phyloP scores from a whole-genome alignment of 495 filamentous ascomycete species.

The Penicillium canariense region DNA sequence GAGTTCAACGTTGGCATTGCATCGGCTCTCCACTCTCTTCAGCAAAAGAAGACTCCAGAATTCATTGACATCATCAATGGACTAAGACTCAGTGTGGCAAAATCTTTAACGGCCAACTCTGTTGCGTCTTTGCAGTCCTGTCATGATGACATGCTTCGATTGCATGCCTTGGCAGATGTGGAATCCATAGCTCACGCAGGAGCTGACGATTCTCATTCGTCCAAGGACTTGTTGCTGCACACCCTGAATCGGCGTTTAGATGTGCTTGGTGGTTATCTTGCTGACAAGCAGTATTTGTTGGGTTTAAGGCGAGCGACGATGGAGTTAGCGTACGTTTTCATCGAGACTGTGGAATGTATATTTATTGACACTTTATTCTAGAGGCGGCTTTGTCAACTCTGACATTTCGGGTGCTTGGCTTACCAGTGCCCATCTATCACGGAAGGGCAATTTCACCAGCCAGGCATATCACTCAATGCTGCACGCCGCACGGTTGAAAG shows the following conservation, averaged over 20 bases:
- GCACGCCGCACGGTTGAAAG: constrained; percentile 79
- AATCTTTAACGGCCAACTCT: constrained; percentile 66
- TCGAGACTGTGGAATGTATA: not conserved
- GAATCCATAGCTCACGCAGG: constrained; percentile 67
- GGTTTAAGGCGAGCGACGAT: constrained; percentile 82
- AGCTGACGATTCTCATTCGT: constrained; percentile 30
- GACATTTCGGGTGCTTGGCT: constrained; percentile 86
- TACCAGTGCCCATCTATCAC: constrained; percentile 76
- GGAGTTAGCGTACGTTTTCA: constrained; percentile 53
- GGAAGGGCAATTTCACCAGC: constrained; percentile 76
- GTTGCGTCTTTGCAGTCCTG: constrained; percentile 77
- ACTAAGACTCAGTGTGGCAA: constrained; percentile 67
- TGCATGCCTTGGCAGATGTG: constrained; percentile 85
- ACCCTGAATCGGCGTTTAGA: constrained; percentile 74
- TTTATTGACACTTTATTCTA: constrained; percentile 22
- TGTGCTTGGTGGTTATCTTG: constrained; percentile 77
- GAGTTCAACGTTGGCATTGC: constrained; percentile 85
- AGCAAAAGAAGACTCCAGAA: constrained; percentile 46
- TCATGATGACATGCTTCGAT: constrained; percentile 75
- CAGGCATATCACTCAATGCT: constrained; percentile 92
- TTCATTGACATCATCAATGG: constrained; percentile 60
- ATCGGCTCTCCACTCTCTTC: constrained; percentile 64
- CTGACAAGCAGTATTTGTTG: constrained; percentile 94
- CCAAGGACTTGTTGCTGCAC: constrained; percentile 43
- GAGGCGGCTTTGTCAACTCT: constrained; percentile 51